These are phyloP conservation scores for Penicillium salamii DNA, from an alignment of 495 filamentous ascomycete genomes.

Conservation along the genomic window DNA sequence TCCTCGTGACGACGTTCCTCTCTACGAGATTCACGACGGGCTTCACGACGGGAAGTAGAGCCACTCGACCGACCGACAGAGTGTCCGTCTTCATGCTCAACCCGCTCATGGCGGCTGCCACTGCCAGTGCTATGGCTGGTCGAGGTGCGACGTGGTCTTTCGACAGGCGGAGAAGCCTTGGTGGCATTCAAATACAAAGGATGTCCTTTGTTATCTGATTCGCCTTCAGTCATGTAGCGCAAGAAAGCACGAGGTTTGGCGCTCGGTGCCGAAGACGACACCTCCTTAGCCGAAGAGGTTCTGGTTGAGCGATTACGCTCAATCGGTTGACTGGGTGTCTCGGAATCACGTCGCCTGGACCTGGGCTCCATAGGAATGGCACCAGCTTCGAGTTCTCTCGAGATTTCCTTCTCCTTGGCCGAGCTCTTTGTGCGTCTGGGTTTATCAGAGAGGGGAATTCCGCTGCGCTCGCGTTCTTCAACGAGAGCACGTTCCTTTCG, in stretches of 20 bases:
- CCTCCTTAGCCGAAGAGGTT: slow-evolving; percentile 26
- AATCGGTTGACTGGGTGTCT: slow-evolving; percentile 6
- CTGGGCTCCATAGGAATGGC: slow-evolving; percentile 14
- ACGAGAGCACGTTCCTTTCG: slow-evolving; percentile 16
- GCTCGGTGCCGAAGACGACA: slow-evolving; percentile 20
- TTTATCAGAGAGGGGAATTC: slow-evolving; percentile 12
- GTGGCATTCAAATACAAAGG: slow-evolving; percentile 34
- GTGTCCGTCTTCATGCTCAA: slow-evolving; percentile 27
- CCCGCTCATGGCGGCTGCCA: slow-evolving; percentile 26
- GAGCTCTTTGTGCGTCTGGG: slow-evolving; percentile 15
- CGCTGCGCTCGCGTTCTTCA: slow-evolving; percentile 23
- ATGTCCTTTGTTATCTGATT: slow-evolving; percentile 34
- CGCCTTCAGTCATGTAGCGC: slow-evolving; percentile 40
- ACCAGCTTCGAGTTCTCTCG: slow-evolving; percentile 18
- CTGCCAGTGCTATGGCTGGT: slow-evolving; percentile 31
- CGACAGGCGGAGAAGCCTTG: slow-evolving; percentile 30
- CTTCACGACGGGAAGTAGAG: slow-evolving; percentile 23
- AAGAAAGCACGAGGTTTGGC: slow-evolving; percentile 34
- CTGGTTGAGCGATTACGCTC: slow-evolving; percentile 18
- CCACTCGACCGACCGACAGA: slow-evolving; percentile 30
- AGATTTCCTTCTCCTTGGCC: slow-evolving; percentile 12
- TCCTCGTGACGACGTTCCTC: slow-evolving; percentile 9
- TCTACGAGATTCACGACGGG: slow-evolving; percentile 12
- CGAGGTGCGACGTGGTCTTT: slow-evolving; percentile 29
- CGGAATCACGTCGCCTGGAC: slow-evolving; percentile 27